These are phyloP conservation scores for Aleurites moluccanus DNA, from an alignment of 441 rosid species.

Conservation along the genomic window DNA sequence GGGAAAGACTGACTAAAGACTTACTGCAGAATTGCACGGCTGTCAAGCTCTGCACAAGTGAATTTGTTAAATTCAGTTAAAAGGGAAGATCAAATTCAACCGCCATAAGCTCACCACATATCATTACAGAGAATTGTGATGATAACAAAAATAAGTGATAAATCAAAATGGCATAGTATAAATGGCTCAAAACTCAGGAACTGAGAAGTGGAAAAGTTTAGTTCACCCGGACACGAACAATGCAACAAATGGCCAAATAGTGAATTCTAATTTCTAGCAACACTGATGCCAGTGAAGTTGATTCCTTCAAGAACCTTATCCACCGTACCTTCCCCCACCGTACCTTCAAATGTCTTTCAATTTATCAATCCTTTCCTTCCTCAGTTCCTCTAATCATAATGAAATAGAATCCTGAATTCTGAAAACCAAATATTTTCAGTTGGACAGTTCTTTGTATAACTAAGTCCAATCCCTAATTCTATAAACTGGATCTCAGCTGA, in stretches of 20 bases:
- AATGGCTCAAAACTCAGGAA: neutral
- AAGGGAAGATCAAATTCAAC: constrained; percentile 1
- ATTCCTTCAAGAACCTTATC: neutral
- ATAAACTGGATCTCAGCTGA: neutral
- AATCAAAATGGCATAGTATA: neutral
- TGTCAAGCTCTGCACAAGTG: constrained; percentile 71
- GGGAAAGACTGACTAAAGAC: constrained; percentile 81
- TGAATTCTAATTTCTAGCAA: neutral
- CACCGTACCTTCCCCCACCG: neutral
- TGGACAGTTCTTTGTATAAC: neutral
- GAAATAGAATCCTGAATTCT: neutral
- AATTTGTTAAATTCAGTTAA: constrained; percentile 13
- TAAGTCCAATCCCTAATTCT: neutral
- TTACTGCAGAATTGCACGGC: constrained; percentile 70
- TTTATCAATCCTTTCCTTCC: neutral
- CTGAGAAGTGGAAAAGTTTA: neutral
- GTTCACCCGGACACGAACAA: neutral
- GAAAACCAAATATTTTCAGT: neutral
- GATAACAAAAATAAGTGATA: neutral
- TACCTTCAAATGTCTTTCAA: neutral
- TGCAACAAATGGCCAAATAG: neutral
- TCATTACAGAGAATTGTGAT: neutral
- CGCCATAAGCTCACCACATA: constrained; percentile 5
- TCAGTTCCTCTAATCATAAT: neutral
- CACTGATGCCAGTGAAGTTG: neutral